phyloP scores from a whole-genome alignment of 2,329 filamentous ascomycete species.

The Clonostachys sp. region DNA sequence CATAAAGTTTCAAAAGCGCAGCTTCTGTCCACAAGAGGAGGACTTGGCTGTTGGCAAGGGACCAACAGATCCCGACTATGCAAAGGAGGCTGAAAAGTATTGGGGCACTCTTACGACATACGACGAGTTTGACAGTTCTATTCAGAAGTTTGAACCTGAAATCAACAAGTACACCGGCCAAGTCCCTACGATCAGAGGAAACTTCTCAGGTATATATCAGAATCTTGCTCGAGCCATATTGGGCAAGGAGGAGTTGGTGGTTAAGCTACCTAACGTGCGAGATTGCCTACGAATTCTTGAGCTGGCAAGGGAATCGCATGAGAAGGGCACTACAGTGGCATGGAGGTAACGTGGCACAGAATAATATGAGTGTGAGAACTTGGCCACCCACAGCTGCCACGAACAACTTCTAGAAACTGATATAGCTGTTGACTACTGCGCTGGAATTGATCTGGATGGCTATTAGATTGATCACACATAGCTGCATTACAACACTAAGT shows the following conservation, averaged over 20 bases:
- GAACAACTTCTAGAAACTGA: no score
- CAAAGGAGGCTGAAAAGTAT: slow-evolving; percentile 42
- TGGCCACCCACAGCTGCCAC: no score
- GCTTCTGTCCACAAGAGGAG: slow-evolving; percentile 59
- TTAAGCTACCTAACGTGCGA: slow-evolving; percentile 43
- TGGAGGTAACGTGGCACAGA: slow-evolving; percentile 9
- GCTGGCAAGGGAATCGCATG: slow-evolving; percentile 30
- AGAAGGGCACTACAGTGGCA: slow-evolving; percentile 19
- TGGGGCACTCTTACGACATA: slow-evolving; percentile 25
- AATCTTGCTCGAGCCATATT: slow-evolving; percentile 41
- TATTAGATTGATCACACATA: no score
- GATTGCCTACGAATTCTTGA: slow-evolving; percentile 51
- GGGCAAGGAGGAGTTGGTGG: slow-evolving; percentile 44
- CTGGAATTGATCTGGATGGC: no score
- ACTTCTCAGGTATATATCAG: slow-evolving; percentile 32
- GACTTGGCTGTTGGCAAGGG: slow-evolving; percentile 62
- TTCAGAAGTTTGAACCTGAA: slow-evolving; percentile 20
- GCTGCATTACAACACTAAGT: no score
- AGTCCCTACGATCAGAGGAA: slow-evolving; percentile 29
- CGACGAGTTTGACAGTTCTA: slow-evolving; percentile 20
- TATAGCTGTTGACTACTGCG: no score
- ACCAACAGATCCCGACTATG: slow-evolving; percentile 60
- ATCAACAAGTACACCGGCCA: slow-evolving; percentile 25
- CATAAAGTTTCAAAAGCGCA: slow-evolving; percentile 58
- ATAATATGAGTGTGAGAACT: no score